phyloP scores from a whole-genome alignment of 495 filamentous ascomycete genomes.

The Tuber umbilicatum region DNA sequence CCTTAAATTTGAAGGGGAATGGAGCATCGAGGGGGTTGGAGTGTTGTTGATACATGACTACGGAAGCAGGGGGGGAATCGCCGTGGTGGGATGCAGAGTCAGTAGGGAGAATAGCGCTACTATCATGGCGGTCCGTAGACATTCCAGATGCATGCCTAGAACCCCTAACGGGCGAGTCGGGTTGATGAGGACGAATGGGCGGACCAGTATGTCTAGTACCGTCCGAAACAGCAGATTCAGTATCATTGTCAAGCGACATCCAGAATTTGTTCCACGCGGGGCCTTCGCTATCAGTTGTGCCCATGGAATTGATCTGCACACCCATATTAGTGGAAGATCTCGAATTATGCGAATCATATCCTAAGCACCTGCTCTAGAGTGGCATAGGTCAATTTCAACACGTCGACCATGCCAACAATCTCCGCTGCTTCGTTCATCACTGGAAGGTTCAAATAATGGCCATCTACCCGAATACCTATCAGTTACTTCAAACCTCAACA shows the following conservation, averaged over 20 bases:
- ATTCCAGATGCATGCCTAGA: conserved; percentile 61
- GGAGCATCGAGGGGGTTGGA: conserved; percentile 59
- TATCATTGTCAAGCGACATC: conserved; percentile 92
- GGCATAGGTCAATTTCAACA: conserved; percentile 94
- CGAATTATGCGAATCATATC: conserved; percentile 42
- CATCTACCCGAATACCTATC: conserved; percentile 54
- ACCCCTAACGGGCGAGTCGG: conserved; percentile 48
- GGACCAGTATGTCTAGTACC: conserved; percentile 59
- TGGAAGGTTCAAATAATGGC: conserved; percentile 93
- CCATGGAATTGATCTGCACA: conserved; percentile 65
- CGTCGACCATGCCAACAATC: conserved; percentile 98
- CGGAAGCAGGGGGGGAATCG: conserved; percentile 66
- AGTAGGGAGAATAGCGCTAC: conserved; percentile 76
- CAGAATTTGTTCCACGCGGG: conserved; percentile 99
- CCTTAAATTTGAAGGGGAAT: conserved; percentile 99
- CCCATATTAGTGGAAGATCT: conserved; percentile 12
- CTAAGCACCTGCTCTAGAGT: conserved; percentile 87
- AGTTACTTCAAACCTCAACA: conserved; percentile 9
- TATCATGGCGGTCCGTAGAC: conserved; percentile 45
- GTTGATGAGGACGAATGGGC: conserved; percentile 51
- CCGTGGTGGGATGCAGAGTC: conserved; percentile 94
- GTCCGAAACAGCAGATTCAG: conserved; percentile 92
- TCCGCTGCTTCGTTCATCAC: conserved; percentile 97
- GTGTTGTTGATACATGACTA: conserved; percentile 49
- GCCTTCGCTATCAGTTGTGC: conserved; percentile 76